Conservation (phyloP, 176 grass and related monocot species). For the Triticum monococcum region DNA sequence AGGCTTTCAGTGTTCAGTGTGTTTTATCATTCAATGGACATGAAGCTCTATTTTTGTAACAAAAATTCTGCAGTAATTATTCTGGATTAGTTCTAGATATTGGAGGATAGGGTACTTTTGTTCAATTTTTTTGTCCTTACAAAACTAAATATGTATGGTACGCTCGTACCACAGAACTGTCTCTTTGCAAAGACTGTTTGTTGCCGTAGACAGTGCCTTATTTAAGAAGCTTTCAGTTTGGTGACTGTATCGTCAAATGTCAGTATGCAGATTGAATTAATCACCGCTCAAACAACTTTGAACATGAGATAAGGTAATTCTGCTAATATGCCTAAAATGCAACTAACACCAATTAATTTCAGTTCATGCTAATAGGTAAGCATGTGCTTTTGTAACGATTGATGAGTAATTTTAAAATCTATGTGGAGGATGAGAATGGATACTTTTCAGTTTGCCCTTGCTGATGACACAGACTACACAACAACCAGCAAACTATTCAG, state of each 20-base stretch:
- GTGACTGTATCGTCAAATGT: not conserved
- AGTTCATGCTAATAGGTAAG: not conserved
- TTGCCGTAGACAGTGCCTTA: conserved; percentile 18
- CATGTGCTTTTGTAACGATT: not conserved
- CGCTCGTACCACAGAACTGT: conserved; percentile 16
- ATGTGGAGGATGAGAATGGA: not conserved
- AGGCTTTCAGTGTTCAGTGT: conserved; percentile 9
- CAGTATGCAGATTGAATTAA: not conserved
- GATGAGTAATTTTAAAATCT: not conserved
- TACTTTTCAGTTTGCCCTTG: conserved; percentile 15
- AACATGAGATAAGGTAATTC: not conserved
- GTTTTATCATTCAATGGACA: conserved; percentile 21
- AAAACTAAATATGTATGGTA: conserved; percentile 25
- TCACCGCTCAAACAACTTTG: not conserved
- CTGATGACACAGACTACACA: conserved; percentile 19
- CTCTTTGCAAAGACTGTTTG: conserved; percentile 11
- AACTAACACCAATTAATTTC: not conserved
- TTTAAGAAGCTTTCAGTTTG: conserved; percentile 28
- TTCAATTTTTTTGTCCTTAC: conserved; percentile 34
- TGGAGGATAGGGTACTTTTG: conserved; percentile 27
- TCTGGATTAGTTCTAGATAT: conserved; percentile 37
- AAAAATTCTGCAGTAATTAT: conserved; percentile 21
- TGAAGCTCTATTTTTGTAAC: conserved; percentile 34
- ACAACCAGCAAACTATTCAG: not conserved
- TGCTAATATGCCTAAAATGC: not conserved